Evolutionary conservation across 2,329 filamentous ascomycete species (phyloP).

Genomic region (Cladorrhinum sp.): DNA sequence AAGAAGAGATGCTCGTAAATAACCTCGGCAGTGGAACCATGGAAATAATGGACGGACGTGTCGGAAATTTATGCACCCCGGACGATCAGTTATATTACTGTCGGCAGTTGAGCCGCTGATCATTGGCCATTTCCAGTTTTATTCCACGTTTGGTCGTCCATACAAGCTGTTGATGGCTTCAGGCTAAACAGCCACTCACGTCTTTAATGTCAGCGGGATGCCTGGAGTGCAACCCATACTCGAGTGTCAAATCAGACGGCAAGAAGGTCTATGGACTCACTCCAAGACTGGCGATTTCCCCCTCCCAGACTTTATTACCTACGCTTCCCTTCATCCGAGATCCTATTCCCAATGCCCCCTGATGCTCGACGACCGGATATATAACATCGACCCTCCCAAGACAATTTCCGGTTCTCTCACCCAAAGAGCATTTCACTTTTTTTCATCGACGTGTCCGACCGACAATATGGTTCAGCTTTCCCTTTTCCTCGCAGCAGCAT

Average conservation of each 20-base stretch:
- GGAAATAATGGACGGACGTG: neutral
- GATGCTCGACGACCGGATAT: neutral
- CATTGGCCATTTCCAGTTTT: neutral
- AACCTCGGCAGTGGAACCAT: neutral
- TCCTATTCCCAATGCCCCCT: too few relatives aligned
- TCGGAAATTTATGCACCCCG: neutral
- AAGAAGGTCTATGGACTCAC: too few relatives aligned
- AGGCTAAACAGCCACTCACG: neutral
- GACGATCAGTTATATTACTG: neutral
- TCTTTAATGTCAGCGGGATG: neutral
- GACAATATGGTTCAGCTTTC: slow-evolving; percentile 17
- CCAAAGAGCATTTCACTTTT: too few relatives aligned
- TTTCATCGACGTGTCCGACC: too few relatives aligned
- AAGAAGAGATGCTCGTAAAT: neutral
- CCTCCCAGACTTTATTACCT: too few relatives aligned
- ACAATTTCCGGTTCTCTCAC: too few relatives aligned
- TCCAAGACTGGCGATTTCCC: too few relatives aligned
- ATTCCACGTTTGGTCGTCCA: neutral
- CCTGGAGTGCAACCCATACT: neutral
- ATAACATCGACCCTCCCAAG: neutral
- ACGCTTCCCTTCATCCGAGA: too few relatives aligned
- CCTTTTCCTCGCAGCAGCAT: neutral
- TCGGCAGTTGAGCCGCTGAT: neutral
- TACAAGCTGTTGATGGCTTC: neutral
- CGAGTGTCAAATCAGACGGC: too few relatives aligned